phyloP scores from a whole-genome alignment of 2,329 filamentous ascomycete species.

The Xylariaceae sp. region DNA sequence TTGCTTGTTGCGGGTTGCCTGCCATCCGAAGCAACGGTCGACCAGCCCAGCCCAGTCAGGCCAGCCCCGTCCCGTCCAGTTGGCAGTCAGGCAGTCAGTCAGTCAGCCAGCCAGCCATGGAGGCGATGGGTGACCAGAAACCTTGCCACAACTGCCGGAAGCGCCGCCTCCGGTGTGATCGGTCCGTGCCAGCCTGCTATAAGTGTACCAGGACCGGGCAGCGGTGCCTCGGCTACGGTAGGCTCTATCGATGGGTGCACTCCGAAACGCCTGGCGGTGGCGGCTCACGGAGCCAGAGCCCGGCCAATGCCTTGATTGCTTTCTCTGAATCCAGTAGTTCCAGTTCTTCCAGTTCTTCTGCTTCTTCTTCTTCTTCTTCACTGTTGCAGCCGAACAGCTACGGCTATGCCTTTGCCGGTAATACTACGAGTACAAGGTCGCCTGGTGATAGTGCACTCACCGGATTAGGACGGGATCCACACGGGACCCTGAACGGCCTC shows the following conservation, averaged over 20 bases:
- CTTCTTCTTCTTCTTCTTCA: too few relatives aligned
- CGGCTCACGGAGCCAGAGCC: slow-evolving; percentile 38
- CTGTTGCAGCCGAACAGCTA: slow-evolving; percentile 13
- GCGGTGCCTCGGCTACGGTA: slow-evolving; percentile 58
- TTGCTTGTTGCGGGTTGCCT: too few relatives aligned
- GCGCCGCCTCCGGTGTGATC: slow-evolving; percentile 56
- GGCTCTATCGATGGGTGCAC: slow-evolving; percentile 55
- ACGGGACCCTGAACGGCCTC: slow-evolving; percentile 21
- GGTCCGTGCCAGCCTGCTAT: slow-evolving; percentile 53
- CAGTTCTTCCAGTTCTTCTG: too few relatives aligned
- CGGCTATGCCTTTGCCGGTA: neutral
- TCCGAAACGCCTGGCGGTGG: slow-evolving; percentile 46
- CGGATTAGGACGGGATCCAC: neutral
- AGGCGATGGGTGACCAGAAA: slow-evolving; percentile 32
- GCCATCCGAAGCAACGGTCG: too few relatives aligned
- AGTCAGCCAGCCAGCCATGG: neutral
- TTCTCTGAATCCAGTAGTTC: slow-evolving; percentile 9
- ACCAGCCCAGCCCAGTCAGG: too few relatives aligned
- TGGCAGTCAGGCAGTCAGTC: slow-evolving; percentile 1
- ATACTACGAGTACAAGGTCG: neutral
- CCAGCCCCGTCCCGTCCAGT: neutral
- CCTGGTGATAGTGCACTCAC: neutral
- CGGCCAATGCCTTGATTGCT: slow-evolving; percentile 9
- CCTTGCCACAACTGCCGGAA: slow-evolving; percentile 59
- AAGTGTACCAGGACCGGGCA: slow-evolving; percentile 53